Conservation (phyloP, 2,329 filamentous ascomycete genomes). For the Apiospora kogelbergensis region DNA sequence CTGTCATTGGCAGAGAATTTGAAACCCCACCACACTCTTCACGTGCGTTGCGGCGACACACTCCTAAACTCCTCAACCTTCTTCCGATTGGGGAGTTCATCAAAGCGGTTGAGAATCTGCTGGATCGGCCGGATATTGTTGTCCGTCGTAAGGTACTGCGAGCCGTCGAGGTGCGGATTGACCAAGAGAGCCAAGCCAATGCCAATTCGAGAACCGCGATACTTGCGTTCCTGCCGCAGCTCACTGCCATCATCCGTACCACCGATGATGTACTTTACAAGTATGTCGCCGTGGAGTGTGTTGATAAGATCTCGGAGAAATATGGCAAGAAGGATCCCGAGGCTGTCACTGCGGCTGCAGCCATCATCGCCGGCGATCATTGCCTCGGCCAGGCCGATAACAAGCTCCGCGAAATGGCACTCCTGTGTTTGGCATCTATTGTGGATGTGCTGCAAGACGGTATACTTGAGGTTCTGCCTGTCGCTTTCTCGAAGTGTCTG, state of each 20-base stretch:
- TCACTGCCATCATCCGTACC: conserved; percentile 74
- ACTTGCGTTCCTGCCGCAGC: conserved; percentile 75
- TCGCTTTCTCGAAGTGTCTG: conserved; percentile 70
- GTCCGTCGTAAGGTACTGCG: conserved; percentile 77
- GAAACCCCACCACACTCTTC: conserved; percentile 54
- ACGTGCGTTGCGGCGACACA: conserved; percentile 64
- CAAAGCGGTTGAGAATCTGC: conserved; percentile 78
- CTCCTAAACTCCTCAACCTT: conserved; percentile 78
- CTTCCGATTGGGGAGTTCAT: conserved; percentile 87
- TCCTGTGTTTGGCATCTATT: conserved; percentile 85
- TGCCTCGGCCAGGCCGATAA: conserved; percentile 75
- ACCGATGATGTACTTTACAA: conserved; percentile 74
- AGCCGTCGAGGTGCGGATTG: conserved; percentile 78
- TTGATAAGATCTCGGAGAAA: conserved; percentile 90
- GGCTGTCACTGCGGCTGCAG: conserved; percentile 72
- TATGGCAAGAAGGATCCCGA: conserved; percentile 90
- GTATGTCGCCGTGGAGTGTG: conserved; percentile 82
- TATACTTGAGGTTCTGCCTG: conserved; percentile 79
- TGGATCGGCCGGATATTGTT: conserved; percentile 73
- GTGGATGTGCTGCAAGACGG: conserved; percentile 85
- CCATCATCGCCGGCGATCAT: conserved; percentile 72
- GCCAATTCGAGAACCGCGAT: conserved; percentile 66
- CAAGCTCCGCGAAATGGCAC: conserved; percentile 76
- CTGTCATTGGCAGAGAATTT: conserved; percentile 65
- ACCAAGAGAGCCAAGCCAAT: conserved; percentile 70